Evolutionary conservation across 257 asterid genomes (phyloP).

Genomic region (Osmanthus fragrans): DNA sequence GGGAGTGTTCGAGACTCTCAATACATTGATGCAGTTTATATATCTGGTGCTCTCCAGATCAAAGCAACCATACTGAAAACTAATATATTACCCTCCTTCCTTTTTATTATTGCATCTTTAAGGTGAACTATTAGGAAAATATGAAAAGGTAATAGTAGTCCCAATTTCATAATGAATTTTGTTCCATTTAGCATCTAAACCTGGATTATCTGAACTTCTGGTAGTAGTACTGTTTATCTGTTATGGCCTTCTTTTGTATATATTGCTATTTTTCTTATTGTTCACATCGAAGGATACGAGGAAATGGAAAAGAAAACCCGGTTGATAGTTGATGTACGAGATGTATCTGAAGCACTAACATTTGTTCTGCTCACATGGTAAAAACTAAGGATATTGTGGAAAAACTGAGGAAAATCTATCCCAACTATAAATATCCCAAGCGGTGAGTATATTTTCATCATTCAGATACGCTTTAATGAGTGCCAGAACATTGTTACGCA

Average conservation of each 20-base stretch:
- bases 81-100: not conserved
- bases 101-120: not conserved
- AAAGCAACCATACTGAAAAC: not conserved
- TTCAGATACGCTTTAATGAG: not conserved
- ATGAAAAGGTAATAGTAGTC: not conserved
- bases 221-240: not conserved
- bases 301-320: conserved; percentile 37
- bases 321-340: conserved; percentile 65
- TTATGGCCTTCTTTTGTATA: not conserved
- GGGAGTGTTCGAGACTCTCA: not conserved
- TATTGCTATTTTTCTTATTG: not conserved
- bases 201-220: not conserved
- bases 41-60: not conserved
- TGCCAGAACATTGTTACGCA: not conserved
- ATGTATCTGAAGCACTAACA: conserved; percentile 61
- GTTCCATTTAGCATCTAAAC: not conserved
- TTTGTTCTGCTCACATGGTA: conserved; percentile 49
- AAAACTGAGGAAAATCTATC: conserved; percentile 48
- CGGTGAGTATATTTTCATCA: conserved; percentile 39
- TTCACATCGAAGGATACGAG: conserved; percentile 54
- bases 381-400: conserved; percentile 44
- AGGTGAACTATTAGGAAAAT: not conserved
- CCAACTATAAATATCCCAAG: conserved; percentile 63
- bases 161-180: not conserved
- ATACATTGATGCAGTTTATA: not conserved